Evolutionary conservation across 352 stramenopile species (phyloP).

Genomic region (Globisporangium ultimum): DNA sequence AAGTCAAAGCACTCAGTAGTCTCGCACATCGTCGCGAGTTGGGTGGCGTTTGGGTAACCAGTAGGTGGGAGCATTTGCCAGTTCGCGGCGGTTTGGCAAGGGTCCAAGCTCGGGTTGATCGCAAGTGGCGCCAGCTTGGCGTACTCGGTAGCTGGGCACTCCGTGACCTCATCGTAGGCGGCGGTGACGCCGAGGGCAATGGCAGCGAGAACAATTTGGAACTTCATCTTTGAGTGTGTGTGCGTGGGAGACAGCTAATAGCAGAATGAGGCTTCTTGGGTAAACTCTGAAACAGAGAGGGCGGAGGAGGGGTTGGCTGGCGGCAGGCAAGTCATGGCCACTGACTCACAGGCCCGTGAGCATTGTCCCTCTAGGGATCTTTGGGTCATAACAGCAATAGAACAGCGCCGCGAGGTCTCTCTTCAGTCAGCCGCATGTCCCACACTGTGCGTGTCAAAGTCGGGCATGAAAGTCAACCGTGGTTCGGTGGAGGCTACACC

Average conservation of each 20-base stretch:
- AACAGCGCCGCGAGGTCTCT: no score
- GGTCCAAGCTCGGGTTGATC: conserved; percentile 3
- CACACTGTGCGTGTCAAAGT: no score
- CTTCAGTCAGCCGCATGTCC: no score
- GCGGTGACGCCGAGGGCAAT: not conserved
- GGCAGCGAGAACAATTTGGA: conserved; percentile 5
- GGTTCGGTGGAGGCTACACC: no score
- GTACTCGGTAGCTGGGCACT: conserved; percentile 11
- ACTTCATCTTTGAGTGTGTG: conserved; percentile 10
- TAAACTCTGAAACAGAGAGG: no score
- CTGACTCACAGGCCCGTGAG: no score
- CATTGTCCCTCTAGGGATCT: no score
- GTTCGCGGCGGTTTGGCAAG: conserved; percentile 21
- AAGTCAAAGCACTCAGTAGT: conserved; percentile 22
- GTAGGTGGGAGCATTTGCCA: conserved; percentile 30
- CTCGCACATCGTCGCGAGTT: conserved; percentile 27
- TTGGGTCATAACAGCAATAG: no score
- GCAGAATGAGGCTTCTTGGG: conserved; percentile 8
- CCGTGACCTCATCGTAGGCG: conserved; percentile 13
- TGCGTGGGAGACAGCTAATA: conserved; percentile 9
- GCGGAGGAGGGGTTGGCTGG: not conserved
- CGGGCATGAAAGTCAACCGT: no score
- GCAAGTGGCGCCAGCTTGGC: conserved; percentile 13
- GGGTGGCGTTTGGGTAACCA: conserved; percentile 15
- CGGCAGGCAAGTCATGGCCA: no score